Base-by-base conservation (phyloP, 768 basidiomycete genomes). In the Plicaturopsis crispa region DNA sequence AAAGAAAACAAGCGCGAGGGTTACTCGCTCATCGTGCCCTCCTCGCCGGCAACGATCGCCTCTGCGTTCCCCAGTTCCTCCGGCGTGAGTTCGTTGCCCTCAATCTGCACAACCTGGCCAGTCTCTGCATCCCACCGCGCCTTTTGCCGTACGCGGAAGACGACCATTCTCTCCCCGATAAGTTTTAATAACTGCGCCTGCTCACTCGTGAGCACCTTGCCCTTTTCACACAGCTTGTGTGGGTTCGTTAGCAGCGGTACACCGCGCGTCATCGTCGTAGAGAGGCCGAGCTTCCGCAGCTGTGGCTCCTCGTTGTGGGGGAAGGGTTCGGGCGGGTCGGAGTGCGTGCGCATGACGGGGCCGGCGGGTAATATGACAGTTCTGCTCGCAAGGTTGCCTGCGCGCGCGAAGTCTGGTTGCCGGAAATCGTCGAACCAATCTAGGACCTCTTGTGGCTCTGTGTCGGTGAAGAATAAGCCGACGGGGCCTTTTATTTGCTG, bases 251-350 rank as follows among this genome's bases (percentile, higher is more conserved):
- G 64, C 5, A 83, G 85, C 4, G 94, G 93, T 0, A 96, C 85
- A 39, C 96, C 96, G 50, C 75, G 78, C 41, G 83, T 76, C 71
- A 99, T 74, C 21, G 69, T 74, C 13, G 93, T 98, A 36, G 78
- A 68, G 22, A 99, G 64, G 6, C 96, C 96, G 24, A 98, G 74
- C 58, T 87, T 88, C 39, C 96, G 80, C 37, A 99, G 70, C 55
- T 98, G 94, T 16, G 93, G 92, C 45, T 99, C 96, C 66, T 98
- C 91, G 51, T 91, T 92, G 59, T 97, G 92, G 24, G 96, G 91
- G 60, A 98, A 93, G 2, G 89, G 84, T 48, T 92, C 83, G 26
- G 84, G 76, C 1, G 84, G 85, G 45, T 85, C 81, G 3, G 84
- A 82, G 55, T 84, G 72, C 31, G 72, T 73, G 45, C 78, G 74